phyloP scores from a whole-genome alignment of 208 protist genomes.

The Acanthamoeba triangularis region DNA sequence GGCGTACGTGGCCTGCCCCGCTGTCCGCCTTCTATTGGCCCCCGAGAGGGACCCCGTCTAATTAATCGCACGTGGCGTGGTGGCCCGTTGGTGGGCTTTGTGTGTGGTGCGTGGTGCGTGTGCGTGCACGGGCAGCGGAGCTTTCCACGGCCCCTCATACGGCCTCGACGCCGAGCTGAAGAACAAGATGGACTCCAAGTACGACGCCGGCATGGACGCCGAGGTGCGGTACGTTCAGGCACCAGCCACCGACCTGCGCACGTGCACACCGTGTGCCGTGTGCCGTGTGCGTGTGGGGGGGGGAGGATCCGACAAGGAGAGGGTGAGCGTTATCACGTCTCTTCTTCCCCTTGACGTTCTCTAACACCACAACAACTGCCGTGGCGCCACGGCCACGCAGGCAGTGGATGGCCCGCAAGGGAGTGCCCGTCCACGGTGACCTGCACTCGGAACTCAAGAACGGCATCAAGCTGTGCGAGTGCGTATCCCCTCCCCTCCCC shows the following conservation, averaged over 20 bases:
- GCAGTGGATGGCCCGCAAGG: constrained; percentile 30
- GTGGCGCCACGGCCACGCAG: neutral
- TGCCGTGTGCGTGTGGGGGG: too few relatives aligned
- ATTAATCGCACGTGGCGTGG: neutral
- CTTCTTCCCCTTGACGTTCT: neutral
- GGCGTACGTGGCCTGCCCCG: neutral
- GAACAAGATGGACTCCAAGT: constrained; percentile 63
- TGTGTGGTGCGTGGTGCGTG: too few relatives aligned
- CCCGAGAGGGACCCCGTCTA: neutral
- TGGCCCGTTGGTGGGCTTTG: too few relatives aligned
- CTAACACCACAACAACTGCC: neutral
- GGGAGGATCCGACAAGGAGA: too few relatives aligned
- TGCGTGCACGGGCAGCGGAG: neutral
- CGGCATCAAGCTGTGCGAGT: constrained; percentile 46
- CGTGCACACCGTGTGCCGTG: neutral
- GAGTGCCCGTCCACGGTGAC: constrained; percentile 4
- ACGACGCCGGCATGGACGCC: neutral
- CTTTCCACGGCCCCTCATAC: constrained; percentile 62
- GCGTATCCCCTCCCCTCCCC: neutral
- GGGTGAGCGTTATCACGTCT: neutral
- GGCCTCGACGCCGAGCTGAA: constrained; percentile 68
- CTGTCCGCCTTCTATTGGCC: neutral
- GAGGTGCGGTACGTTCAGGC: neutral
- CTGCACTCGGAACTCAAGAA: neutral
- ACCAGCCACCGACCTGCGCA: neutral